These are phyloP conservation scores for Salix viminalis DNA, from an alignment of 345 rosid genomes.

Conservation along the genomic window DNA sequence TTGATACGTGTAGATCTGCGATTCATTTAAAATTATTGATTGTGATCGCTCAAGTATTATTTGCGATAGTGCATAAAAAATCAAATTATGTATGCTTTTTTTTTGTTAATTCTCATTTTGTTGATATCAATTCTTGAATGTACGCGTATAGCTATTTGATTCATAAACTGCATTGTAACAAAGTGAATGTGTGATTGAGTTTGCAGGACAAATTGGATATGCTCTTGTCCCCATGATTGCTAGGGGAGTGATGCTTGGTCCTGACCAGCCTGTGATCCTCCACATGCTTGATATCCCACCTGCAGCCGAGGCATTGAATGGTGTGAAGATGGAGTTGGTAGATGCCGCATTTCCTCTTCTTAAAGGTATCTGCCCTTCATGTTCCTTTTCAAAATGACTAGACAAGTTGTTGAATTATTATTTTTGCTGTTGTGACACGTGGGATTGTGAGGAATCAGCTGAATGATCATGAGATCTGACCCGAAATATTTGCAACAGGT, in stretches of 20 bases:
- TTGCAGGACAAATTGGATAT: conserved; percentile 96
- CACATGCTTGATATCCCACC: conserved; percentile 99
- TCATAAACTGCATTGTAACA: background rate
- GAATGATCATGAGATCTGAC: conserved; percentile 13
- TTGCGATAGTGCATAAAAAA: too few relatives aligned
- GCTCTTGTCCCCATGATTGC: conserved; percentile 99
- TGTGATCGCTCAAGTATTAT: background rate
- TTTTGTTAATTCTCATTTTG: background rate
- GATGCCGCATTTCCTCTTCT: conserved; percentile 99
- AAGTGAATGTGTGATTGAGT: conserved; percentile 7
- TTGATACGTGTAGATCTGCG: background rate
- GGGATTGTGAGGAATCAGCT: background rate
- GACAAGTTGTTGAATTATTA: background rate
- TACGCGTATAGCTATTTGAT: background rate
- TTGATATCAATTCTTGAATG: background rate
- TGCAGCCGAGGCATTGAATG: conserved; percentile 95
- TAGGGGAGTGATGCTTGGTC: conserved; percentile 92
- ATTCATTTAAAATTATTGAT: background rate
- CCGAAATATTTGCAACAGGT: conserved; percentile 41
- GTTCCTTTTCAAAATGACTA: background rate
- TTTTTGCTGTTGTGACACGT: background rate
- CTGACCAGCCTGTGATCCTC: conserved; percentile 97
- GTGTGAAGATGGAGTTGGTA: conserved; percentile 94
- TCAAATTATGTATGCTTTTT: too few relatives aligned
- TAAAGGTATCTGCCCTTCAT: conserved; percentile 45